Evolutionary conservation across 345 rosid genomes (phyloP), one percentile per base, ranked within the genome.

Genomic region (Raphanus sativus): DNA sequence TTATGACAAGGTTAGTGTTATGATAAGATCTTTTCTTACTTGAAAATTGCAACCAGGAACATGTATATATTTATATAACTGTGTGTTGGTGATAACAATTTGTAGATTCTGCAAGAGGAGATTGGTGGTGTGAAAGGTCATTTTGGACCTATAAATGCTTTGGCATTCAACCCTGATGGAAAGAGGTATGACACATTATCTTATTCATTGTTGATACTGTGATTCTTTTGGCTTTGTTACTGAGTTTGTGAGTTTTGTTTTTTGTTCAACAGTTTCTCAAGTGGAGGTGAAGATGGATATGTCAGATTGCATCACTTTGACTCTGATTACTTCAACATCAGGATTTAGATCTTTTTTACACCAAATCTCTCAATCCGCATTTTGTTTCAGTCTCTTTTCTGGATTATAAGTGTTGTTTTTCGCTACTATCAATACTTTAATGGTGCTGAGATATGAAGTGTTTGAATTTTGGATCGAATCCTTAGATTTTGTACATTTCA

Each of bases 81-180:
- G 21, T 65, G 56, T 70, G 71, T 75, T 69, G 60, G 25, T 64
- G 11, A 15, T 38, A 17, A 10, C 2, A 5, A 65, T 64, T 8
- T 58, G 24, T 33, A 95, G 98, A 85, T 92, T 67, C 89, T 92
- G 81, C 86, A 84, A 86, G 94, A 92, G 76, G 99, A 91, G 81
- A 91, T 91, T 65, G 98, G 98, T 66, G 97, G 99, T 45, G 98
- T 95, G 29, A 95, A 95, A 80, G 98, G 99, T 28, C 99, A 92
- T 78, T 95, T 95, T 81, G 98, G 99, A 67, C 98, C 99, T 30
- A 89, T 92, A 36, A 95, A 95, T 84, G 97, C 96, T 16, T 83
- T 95, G 84, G 97, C 99, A 25, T 92, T 92, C 81, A 91, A 89
- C 73, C 99, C 98, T 45, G 98, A 91, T 72, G 97, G 99, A 17